Percentiles rank a stretch among this genome's conserved stretches.
These are phyloP conservation scores for Apiotrichum gracile DNA, from an alignment of 1,284 basidiomycete species.

Conservation along the genomic window DNA sequence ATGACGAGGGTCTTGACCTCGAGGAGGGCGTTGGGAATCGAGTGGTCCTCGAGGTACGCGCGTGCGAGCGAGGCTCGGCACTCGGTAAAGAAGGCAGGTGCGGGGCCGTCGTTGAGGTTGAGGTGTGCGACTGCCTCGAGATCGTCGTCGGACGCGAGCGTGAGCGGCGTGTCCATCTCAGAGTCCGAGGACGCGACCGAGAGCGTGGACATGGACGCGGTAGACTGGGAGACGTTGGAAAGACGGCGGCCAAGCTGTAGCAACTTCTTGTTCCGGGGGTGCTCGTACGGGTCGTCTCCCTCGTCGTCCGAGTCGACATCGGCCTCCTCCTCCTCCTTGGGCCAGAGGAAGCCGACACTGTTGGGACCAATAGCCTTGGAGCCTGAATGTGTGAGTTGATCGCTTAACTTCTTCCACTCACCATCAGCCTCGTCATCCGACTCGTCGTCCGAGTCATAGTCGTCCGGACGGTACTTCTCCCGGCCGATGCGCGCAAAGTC, in stretches of 20 bases:
- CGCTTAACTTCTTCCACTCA: background rate
- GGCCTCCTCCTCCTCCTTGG: conserved; percentile 41
- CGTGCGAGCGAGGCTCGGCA: conserved; percentile 38
- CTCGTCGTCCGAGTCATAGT: conserved; percentile 56
- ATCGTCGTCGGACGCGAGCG: conserved; percentile 16
- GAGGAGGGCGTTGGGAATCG: conserved; percentile 40
- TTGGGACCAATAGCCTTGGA: conserved; percentile 30
- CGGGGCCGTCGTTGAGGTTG: conserved; percentile 27
- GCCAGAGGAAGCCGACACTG: conserved; percentile 47
- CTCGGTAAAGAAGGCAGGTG: conserved; percentile 37
- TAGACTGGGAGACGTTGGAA: conserved; percentile 27
- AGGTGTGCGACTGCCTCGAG: conserved; percentile 21
- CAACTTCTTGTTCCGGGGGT: conserved; percentile 43
- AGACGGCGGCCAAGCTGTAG: conserved; percentile 43
- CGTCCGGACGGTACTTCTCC: conserved; percentile 70
- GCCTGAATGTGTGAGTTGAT: background rate
- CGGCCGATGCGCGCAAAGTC: conserved; percentile 68
- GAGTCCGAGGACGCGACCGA: conserved; percentile 41
- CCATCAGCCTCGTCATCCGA: conserved; percentile 45
- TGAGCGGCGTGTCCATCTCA: conserved; percentile 24
- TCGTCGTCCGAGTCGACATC: conserved; percentile 35
- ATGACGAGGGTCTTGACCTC: conserved; percentile 45
- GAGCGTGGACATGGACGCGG: conserved; percentile 41
- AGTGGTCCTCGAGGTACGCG: conserved; percentile 44
- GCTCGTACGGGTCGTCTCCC: conserved; percentile 46